These are phyloP conservation scores for Dendrocalamus latiflorus DNA, from an alignment of 202 grass and related monocot genomes.

Conservation along the genomic window DNA sequence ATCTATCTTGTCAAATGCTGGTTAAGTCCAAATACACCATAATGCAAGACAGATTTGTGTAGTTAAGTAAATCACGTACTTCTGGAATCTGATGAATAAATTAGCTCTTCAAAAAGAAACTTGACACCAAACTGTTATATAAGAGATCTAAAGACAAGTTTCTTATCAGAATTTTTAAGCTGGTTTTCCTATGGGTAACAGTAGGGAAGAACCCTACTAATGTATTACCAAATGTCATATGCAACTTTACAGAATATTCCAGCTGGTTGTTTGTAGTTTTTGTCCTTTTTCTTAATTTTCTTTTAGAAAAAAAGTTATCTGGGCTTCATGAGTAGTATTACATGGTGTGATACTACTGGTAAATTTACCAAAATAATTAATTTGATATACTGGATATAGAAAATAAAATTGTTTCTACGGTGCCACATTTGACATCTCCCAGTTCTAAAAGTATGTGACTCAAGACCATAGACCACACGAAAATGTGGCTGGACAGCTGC, in stretches of 20 bases:
- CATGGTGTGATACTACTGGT: neutral
- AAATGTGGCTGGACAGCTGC: neutral
- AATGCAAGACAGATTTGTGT: conserved; percentile 10
- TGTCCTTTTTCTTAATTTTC: neutral
- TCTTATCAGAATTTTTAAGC: neutral
- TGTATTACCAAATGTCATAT: neutral
- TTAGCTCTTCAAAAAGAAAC: conserved; percentile 5
- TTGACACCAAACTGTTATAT: neutral
- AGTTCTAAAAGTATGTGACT: neutral
- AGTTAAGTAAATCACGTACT: neutral
- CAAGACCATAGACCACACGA: neutral
- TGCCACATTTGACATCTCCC: conserved; percentile 1
- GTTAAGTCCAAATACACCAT: conserved; percentile 16
- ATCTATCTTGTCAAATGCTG: conserved; percentile 31
- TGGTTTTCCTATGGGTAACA: neutral
- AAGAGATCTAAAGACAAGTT: neutral
- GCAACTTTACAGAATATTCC: neutral
- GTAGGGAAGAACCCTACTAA: neutral
- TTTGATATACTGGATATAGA: conserved; percentile 1
- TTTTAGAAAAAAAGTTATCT: neutral
- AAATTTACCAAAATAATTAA: conserved; percentile 4
- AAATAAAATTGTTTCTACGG: neutral
- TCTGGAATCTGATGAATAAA: neutral
- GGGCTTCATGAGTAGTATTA: neutral
- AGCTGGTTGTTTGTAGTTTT: neutral